Evolutionary conservation across 352 stramenopile genomes (phyloP).

Genomic region (Peronospora destructor): DNA sequence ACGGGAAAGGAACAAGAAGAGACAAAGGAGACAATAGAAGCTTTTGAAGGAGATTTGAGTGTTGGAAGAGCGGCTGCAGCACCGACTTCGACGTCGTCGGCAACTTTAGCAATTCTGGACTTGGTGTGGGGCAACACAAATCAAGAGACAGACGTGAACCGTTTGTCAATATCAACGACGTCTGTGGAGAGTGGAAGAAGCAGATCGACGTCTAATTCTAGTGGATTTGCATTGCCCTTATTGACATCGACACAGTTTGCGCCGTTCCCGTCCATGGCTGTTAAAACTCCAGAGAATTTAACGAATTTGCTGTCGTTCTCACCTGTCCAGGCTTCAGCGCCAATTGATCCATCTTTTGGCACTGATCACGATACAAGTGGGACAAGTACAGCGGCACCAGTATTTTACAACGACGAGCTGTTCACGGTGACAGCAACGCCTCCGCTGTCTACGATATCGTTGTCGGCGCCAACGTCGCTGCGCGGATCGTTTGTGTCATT

Average conservation of each 20-base stretch:
- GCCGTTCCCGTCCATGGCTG: constrained; percentile 11
- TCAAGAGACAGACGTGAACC: constrained; percentile 7
- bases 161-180: constrained; percentile 4
- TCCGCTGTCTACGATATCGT: constrained; percentile 13
- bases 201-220: constrained; percentile 12
- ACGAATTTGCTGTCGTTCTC: constrained; percentile 60
- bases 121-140: constrained; percentile 23
- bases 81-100: constrained; percentile 13
- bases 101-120: constrained; percentile 22
- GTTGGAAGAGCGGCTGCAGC: neutral
- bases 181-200: constrained; percentile 4
- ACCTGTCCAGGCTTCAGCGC: constrained; percentile 24
- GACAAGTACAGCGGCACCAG: constrained; percentile 1
- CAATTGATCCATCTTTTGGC: constrained; percentile 34
- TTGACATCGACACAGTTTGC: constrained; percentile 15
- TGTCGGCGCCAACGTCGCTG: constrained; percentile 25
- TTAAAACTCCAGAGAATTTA: constrained; percentile 9
- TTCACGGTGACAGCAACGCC: constrained; percentile 21
- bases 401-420: constrained; percentile 30
- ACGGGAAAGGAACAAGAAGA: neutral
- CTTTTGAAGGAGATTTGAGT: neutral
- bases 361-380: constrained; percentile 18
- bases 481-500: constrained; percentile 29
- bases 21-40: neutral
- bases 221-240: constrained; percentile 14